Evolutionary conservation across 73 alveolate species (phyloP).

Genomic region (Blepharisma stoltei): DNA sequence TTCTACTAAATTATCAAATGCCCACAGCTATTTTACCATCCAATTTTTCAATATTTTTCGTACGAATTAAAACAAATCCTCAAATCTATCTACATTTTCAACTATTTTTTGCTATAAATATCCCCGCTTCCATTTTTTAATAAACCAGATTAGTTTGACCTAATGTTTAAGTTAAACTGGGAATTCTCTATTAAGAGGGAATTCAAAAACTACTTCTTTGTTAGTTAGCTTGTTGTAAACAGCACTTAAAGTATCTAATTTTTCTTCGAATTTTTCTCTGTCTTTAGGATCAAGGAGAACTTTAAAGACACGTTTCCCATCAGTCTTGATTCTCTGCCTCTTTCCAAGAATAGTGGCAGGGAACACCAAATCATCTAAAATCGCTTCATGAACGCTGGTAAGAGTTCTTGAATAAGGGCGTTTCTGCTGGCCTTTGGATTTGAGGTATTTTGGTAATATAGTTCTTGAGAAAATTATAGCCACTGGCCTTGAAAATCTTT

Average conservation of each 20-base stretch:
- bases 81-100: too few species aligned
- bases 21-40: too few species aligned
- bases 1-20: too few species aligned
- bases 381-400: constrained; percentile 78
- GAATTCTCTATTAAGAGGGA: constrained; percentile 37
- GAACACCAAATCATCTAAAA: constrained; percentile 72
- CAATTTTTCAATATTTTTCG: too few species aligned
- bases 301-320: constrained; percentile 16
- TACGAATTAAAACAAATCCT: too few species aligned
- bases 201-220: constrained; percentile 75
- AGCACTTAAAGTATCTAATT: constrained; percentile 75
- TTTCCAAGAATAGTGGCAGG: constrained; percentile 71
- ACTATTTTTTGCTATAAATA: too few species aligned
- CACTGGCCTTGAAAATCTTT: constrained; percentile 53
- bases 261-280: constrained; percentile 78
- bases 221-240: constrained; percentile 81
- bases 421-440: constrained; percentile 34
- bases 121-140: too few species aligned
- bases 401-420: constrained; percentile 57
- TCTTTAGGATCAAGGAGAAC: constrained; percentile 40
- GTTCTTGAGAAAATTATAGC: constrained; percentile 47
- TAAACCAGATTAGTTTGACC: too few species aligned
- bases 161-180: constrained; percentile 20
- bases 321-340: constrained; percentile 43
- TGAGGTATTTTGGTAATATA: constrained; percentile 40